Base-by-base conservation (phyloP, 768 basidiomycete genomes). In the Lactarius hengduanensis region DNA sequence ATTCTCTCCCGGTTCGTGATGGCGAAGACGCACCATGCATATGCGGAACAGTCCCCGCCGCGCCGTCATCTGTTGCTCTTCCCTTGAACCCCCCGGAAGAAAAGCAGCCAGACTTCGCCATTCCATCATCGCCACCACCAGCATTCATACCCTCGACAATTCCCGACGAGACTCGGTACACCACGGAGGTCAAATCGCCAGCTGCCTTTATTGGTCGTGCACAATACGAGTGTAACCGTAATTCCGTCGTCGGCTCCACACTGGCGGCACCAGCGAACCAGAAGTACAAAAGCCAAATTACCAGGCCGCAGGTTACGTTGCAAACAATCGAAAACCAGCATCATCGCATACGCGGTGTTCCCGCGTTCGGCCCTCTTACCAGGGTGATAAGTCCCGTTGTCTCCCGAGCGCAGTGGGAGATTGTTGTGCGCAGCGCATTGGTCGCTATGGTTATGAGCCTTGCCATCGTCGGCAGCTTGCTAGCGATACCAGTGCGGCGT, bases 351-450 rank as follows among this genome's bases (percentile, higher is more conserved):
- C 78, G 78, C 55, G 77, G 80, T 13, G 90, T 91, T 18, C 90
- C 91, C 2, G 85, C 89, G 54, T 92, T 92, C 68, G 82, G 85
- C 26, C 88, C 90, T 38, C 77, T 93, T 64, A 91, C 91, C 53
- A 81, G 80, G 47, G 80, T 93, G 26, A 80, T 89, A 59, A 89
- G 83, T 66, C 86, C 89, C 18, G 80, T 88, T 63, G 84, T 92
- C 59, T 81, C 84, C 60, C 82, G 92, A n/a, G 90, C 85, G 3
- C 92, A 94, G 71, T 93, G 91, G 92, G 90, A 92, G 76, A 88
- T 93, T 34, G 89, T 92, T 36, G 78, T 89, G 32, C 79, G 89
- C 43, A 87, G 87, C 2, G 80, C 78, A 54, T 34, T 78, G 0
- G 70, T 86, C 11, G 84, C 84, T 0, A 76, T 84, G 28, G 32